A percentile compares a stretch with the other conserved stretches of the same genome.
Conservation (phyloP, 208 protist genomes). For the Leishmania martiniquensis region DNA sequence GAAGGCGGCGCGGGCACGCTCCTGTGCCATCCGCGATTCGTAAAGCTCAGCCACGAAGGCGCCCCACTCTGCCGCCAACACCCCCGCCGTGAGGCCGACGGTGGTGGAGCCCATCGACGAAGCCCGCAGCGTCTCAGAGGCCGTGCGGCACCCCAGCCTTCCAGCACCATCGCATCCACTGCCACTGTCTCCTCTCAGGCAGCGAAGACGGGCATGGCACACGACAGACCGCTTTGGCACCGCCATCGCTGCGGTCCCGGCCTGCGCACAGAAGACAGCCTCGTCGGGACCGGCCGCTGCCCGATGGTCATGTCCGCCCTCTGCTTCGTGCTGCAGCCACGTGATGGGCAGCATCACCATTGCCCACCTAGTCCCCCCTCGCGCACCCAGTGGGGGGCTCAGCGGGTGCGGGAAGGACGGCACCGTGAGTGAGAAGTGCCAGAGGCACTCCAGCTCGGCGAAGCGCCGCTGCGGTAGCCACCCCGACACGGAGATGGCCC, state of each 20-base stretch:
- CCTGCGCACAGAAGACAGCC: neutral
- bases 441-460: neutral
- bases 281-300: neutral
- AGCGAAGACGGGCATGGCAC: constrained; percentile 1
- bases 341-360: neutral
- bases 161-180: neutral
- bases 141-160: neutral
- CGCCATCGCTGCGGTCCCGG: neutral
- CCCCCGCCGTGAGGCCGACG: neutral
- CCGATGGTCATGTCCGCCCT: neutral
- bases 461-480: constrained; percentile 7
- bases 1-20: neutral
- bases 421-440: neutral
- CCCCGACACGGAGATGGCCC: neutral
- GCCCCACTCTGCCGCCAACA: neutral
- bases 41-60: neutral
- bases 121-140: neutral
- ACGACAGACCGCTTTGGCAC: neutral
- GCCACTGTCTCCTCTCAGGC: neutral
- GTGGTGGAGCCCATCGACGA: neutral
- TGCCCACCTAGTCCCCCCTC: neutral
- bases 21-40: neutral
- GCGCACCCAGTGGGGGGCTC: neutral
- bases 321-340: neutral
- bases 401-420: neutral